phyloP scores from a whole-genome alignment of 176 grass and related monocot species.

The Thinopyrum elongatum region DNA sequence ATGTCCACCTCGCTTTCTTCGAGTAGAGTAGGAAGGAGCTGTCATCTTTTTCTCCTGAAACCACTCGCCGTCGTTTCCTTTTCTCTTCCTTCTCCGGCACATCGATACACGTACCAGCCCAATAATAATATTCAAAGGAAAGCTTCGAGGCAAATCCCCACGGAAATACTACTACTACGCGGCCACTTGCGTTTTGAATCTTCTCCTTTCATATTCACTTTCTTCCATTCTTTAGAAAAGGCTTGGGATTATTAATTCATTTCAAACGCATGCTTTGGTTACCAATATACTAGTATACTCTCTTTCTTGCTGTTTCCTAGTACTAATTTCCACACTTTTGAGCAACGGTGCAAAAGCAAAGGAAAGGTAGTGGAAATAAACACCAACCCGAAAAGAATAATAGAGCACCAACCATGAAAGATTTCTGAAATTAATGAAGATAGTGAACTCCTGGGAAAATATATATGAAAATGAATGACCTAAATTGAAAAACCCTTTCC shows the following conservation, averaged over 20 bases:
- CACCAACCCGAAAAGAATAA: no score
- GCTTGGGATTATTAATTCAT: neutral
- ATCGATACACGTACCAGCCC: neutral
- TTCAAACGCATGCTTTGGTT: neutral
- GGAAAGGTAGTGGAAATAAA: neutral
- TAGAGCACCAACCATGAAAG: neutral
- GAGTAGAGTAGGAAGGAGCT: neutral
- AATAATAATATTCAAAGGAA: neutral
- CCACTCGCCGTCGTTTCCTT: neutral
- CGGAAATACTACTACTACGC: neutral
- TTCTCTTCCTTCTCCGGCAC: no score
- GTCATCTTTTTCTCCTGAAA: slow-evolving; percentile 7
- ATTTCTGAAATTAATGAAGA: no score
- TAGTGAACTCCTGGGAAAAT: no score
- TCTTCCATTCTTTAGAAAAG: neutral
- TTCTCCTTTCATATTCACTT: neutral
- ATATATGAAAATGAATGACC: no score
- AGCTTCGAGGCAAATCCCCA: neutral
- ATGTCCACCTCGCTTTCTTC: neutral
- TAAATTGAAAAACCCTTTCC: no score
- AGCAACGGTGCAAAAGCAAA: neutral
- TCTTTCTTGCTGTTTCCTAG: neutral
- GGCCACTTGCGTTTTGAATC: neutral
- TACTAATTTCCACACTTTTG: neutral
- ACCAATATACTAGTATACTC: no score